Percentiles rank a stretch among this genome's conserved stretches.
These are phyloP conservation scores for Amyloporia xantha DNA, from an alignment of 768 basidiomycete species.

Conservation along the genomic window DNA sequence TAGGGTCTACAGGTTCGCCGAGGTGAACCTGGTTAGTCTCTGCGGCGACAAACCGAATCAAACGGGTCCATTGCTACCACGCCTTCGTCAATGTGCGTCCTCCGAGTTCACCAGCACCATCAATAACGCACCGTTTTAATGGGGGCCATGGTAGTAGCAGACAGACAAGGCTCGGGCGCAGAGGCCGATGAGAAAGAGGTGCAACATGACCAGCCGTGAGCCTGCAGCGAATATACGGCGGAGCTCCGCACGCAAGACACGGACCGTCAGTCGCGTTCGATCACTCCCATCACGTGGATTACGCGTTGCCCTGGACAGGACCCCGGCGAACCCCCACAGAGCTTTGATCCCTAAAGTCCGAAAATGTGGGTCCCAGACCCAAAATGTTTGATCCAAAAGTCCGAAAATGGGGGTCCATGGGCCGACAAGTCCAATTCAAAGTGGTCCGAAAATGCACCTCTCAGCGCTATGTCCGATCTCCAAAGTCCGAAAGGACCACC, in stretches of 20 bases:
- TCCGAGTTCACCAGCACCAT: too few species aligned
- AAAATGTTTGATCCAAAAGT: too few species aligned
- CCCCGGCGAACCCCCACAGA: too few species aligned
- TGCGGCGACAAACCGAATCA: constrained; percentile 74
- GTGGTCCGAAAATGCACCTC: too few species aligned
- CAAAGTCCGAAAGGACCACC: too few species aligned
- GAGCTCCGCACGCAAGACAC: constrained; percentile 3
- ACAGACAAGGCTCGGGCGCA: neutral
- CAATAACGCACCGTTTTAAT: constrained; percentile 44
- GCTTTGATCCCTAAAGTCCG: too few species aligned
- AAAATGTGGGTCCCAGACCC: too few species aligned
- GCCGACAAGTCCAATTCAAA: too few species aligned
- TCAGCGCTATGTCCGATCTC: too few species aligned
- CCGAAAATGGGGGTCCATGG: too few species aligned
- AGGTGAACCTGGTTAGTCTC: constrained; percentile 72
- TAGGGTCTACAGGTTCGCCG: constrained; percentile 66
- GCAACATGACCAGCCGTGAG: neutral
- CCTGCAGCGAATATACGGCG: constrained; percentile 1
- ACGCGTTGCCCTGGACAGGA: too few species aligned
- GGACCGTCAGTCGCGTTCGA: neutral
- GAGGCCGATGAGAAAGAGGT: neutral
- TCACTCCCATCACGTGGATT: neutral
- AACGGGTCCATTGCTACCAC: constrained; percentile 66
- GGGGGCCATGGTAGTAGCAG: constrained; percentile 41
- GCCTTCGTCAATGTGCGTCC: neutral